Evolutionary conservation across 306 rosid species (phyloP), one percentile per base, ranked within the genome.

Genomic region (Trifolium subterraneum): DNA sequence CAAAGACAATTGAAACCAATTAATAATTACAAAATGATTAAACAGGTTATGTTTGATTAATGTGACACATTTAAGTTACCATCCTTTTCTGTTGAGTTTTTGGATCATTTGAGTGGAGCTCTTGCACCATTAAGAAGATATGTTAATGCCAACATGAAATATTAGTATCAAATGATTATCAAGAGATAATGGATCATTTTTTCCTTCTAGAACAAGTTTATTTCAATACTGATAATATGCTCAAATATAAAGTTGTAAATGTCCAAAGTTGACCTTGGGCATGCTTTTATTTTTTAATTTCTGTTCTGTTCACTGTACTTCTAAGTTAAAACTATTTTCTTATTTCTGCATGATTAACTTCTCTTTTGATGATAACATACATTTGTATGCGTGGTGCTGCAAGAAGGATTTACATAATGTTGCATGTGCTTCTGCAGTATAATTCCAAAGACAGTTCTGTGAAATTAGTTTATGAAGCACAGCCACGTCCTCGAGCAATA

Each of bases 391-490:
- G 20, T 16, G 15, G 14, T 42, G 54, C 16, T 1, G 31, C 15
- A 16, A 64, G 25, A 55, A 68, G 54, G 10, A 59, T 80, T 82
- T 67, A 80, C 71, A 36, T 71, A 66, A 62, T 55, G 39, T 79
- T 83, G 76, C 67, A 45, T 86, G 59, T 84, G 66, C 54, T 73
- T 85, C 88, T 82, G 89, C 87, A 92, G 99, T 95, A 92, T 79
- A 95, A 95, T 74, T 87, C 96, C 60, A 95, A 92, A 79, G 98
- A 92, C 76, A 86, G 98, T 85, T 95, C 98, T 64, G 98, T 95
- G 70, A 95, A 68, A 82, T 85, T 95, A 84, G 96, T 90, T 74
- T 92, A 95, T 82, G 98, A 92, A 95, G 85, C 98, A 79, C 99
- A 95, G 80, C 98, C 99, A 61, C 96, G 96, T 14, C 98, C 99